A percentile compares a stretch with the other conserved stretches of the same genome.
These are phyloP conservation scores for Barbatosphaeria neglecta DNA, from an alignment of 495 filamentous ascomycete genomes.

Conservation along the genomic window DNA sequence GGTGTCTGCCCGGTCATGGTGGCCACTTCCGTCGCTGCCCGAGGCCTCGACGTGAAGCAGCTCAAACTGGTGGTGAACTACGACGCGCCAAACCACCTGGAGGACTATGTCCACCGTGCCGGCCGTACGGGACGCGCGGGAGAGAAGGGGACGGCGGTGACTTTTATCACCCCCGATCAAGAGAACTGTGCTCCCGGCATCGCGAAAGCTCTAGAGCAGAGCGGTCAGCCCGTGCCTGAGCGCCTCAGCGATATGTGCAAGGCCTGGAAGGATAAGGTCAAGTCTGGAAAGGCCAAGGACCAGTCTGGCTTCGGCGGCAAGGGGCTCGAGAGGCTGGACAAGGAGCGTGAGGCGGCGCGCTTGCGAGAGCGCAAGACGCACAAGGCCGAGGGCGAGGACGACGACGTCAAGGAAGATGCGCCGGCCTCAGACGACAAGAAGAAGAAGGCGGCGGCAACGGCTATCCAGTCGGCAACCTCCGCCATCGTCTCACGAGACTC, in stretches of 20 bases:
- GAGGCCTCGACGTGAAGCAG: conserved; percentile 93
- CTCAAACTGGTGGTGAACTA: conserved; percentile 95
- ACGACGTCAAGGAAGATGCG: conserved; percentile 75
- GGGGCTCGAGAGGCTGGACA: conserved; percentile 80
- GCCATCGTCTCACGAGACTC: conserved; percentile 41
- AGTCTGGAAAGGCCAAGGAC: conserved; percentile 79
- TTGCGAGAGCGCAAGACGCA: conserved; percentile 76
- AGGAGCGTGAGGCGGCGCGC: conserved; percentile 76
- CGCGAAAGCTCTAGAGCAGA: conserved; percentile 86
- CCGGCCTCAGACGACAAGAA: conserved; percentile 42
- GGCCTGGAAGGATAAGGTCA: conserved; percentile 77
- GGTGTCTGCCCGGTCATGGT: conserved; percentile 82
- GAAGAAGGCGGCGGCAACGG: conserved; percentile 49
- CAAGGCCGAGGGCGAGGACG: conserved; percentile 81
- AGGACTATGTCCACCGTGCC: conserved; percentile 96
- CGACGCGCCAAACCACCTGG: conserved; percentile 89
- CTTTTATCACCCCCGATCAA: conserved; percentile 84
- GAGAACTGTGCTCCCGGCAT: conserved; percentile 85
- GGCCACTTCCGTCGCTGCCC: conserved; percentile 91
- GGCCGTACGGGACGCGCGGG: conserved; percentile 92
- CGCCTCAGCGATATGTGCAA: conserved; percentile 46
- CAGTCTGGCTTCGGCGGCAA: conserved; percentile 90
- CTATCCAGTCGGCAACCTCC: conserved; percentile 48
- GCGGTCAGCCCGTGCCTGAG: conserved; percentile 70
- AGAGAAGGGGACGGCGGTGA: conserved; percentile 88